Conservation (phyloP, 2,329 filamentous ascomycete genomes). For the Penicillium sp. region DNA sequence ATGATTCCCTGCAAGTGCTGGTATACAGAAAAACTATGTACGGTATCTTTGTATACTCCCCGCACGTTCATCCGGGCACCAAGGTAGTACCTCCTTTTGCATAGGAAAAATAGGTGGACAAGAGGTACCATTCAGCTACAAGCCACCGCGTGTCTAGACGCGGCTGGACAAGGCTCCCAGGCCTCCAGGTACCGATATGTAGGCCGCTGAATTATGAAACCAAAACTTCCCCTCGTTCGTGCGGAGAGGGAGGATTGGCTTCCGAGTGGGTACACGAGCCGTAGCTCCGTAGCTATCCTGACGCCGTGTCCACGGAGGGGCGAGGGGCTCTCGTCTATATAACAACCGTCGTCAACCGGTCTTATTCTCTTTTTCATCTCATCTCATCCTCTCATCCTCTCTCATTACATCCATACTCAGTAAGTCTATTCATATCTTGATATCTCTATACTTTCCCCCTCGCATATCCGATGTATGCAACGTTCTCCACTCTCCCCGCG, state of each 20-base stretch:
- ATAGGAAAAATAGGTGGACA: too few species aligned
- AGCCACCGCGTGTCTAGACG: too few species aligned
- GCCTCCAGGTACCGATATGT: too few species aligned
- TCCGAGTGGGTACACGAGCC: not conserved
- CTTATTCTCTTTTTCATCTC: not conserved
- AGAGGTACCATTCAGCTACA: too few species aligned
- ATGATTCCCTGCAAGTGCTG: too few species aligned
- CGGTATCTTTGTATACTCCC: too few species aligned
- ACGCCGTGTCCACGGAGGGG: too few species aligned
- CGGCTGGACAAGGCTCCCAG: too few species aligned
- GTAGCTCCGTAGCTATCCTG: not conserved
- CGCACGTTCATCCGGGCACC: too few species aligned
- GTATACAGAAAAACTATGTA: too few species aligned
- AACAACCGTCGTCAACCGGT: not conserved
- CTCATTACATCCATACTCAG: not conserved
- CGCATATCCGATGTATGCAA: slow-evolving; percentile 6
- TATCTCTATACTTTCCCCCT: not conserved
- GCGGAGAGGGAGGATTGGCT: not conserved
- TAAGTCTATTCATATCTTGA: not conserved
- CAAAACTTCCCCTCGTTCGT: not conserved
- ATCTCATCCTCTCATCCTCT: not conserved
- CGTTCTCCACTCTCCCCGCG: slow-evolving; percentile 16
- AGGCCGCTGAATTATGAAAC: not conserved
- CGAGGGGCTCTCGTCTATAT: slow-evolving; percentile 5
- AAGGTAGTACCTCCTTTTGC: too few species aligned